A percentile compares a stretch with the other conserved stretches of the same genome.
These are phyloP conservation scores for Xylaria sp. DNA, from an alignment of 2,329 filamentous ascomycete genomes.

Conservation along the genomic window DNA sequence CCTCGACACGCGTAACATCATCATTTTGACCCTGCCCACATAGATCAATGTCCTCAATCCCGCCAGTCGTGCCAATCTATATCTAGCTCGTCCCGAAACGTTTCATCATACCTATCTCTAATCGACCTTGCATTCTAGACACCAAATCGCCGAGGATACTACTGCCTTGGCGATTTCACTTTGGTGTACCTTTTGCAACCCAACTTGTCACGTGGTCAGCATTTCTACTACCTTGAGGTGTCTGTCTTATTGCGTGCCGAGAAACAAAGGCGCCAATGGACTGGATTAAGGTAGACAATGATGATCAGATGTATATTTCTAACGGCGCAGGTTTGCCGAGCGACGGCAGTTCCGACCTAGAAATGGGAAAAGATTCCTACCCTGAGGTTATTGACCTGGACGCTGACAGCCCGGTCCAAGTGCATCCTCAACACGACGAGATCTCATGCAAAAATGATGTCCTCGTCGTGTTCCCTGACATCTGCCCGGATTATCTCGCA, in stretches of 20 bases:
- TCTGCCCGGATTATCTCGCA: conserved; percentile 54
- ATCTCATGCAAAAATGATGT: conserved; percentile 47
- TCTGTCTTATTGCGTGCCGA: neutral
- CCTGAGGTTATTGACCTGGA: conserved; percentile 28
- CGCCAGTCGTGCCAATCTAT: neutral
- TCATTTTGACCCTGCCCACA: neutral
- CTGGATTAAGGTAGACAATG: neutral
- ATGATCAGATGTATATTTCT: neutral
- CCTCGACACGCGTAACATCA: neutral
- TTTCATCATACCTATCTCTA: neutral
- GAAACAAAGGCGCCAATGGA: conserved; percentile 15
- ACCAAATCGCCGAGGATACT: neutral
- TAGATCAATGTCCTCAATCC: neutral
- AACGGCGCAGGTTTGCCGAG: neutral
- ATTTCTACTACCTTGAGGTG: neutral
- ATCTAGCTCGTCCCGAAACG: neutral
- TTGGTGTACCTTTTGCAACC: neutral
- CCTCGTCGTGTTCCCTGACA: conserved; percentile 57
- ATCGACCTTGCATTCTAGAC: conserved; percentile 16
- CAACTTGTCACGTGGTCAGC: neutral
- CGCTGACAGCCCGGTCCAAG: conserved; percentile 11
- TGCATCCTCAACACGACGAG: conserved; percentile 15
- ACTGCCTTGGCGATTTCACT: neutral
- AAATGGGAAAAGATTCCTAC: neutral
- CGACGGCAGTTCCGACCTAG: neutral